Conservation (phyloP, 2,329 filamentous ascomycete species). For the Alternaria novae-zelandiae region DNA sequence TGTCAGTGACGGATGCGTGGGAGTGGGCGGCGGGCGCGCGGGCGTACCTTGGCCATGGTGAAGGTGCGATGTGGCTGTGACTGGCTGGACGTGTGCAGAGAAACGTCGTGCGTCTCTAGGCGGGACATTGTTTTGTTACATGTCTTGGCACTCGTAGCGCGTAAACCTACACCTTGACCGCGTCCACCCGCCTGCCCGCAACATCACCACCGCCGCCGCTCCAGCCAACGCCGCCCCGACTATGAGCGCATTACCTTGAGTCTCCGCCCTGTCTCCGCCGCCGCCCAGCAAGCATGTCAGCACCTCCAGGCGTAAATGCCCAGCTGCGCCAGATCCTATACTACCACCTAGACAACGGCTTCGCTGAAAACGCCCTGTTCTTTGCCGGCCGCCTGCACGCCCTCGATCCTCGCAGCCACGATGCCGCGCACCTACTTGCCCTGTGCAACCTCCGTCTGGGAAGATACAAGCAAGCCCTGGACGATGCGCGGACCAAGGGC, state of each 20-base stretch:
- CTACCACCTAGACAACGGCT: constrained; percentile 86
- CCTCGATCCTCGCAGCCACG: constrained; percentile 79
- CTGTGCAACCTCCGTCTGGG: constrained; percentile 84
- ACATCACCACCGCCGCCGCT: constrained; percentile 2
- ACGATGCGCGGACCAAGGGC: constrained; percentile 75
- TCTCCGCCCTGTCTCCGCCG: constrained; percentile 12
- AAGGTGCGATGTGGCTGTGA: not conserved
- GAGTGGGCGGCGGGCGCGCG: no score
- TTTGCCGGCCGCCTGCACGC: constrained; percentile 86
- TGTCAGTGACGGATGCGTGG: constrained; percentile 26
- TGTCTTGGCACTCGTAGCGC: not conserved
- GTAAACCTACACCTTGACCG: constrained; percentile 12
- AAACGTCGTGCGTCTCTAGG: not conserved
- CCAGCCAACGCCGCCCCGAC: not conserved
- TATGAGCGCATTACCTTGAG: constrained; percentile 10
- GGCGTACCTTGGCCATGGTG: constrained; percentile 12
- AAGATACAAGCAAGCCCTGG: constrained; percentile 84
- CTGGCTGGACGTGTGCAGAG: not conserved
- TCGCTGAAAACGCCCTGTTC: constrained; percentile 89
- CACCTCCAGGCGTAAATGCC: constrained; percentile 61
- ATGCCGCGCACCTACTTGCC: constrained; percentile 82
- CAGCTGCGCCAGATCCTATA: constrained; percentile 71
- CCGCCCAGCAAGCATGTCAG: constrained; percentile 56
- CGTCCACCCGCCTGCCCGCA: constrained; percentile 10
- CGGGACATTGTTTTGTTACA: not conserved